Percentiles rank a stretch among this genome's conserved stretches.
phyloP scores from a whole-genome alignment of 2,329 filamentous ascomycete species.

The Calonectria hongkongensis region DNA sequence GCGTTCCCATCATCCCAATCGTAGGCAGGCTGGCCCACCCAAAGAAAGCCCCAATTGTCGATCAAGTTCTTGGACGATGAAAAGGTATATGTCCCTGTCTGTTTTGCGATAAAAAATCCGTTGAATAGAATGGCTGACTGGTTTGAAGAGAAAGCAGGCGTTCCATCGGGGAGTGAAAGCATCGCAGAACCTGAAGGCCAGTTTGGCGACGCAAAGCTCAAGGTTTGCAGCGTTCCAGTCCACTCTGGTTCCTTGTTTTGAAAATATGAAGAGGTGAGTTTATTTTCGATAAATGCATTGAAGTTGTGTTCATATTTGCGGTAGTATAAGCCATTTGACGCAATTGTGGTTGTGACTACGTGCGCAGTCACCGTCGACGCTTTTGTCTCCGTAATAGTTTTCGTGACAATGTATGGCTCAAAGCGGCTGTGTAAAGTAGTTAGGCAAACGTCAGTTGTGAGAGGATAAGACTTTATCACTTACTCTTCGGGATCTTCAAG shows the following conservation, averaged over 20 bases:
- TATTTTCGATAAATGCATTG: not conserved
- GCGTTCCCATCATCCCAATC: conserved; percentile 14
- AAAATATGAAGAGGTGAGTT: not conserved
- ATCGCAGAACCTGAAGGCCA: conserved; percentile 13
- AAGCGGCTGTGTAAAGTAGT: not conserved
- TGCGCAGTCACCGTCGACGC: not conserved
- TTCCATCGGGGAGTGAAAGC: conserved; percentile 12
- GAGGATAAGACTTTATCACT: accelerated
- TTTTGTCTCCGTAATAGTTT: not conserved
- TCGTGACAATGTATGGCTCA: too few relatives aligned
- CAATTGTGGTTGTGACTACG: not conserved
- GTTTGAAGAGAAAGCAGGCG: not conserved
- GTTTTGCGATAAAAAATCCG: conserved; percentile 20
- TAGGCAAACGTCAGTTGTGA: not conserved
- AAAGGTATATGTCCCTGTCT: conserved; percentile 11
- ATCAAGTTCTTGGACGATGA: not conserved
- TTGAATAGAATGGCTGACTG: conserved; percentile 23
- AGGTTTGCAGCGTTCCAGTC: not conserved
- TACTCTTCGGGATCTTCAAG: not conserved
- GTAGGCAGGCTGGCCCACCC: conserved; percentile 18
- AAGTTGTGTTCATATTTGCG: conserved; percentile 1
- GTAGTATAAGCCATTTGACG: not conserved
- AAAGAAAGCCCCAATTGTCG: conserved; percentile 30
- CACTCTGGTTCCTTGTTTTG: not conserved
- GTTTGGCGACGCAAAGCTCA: conserved; percentile 1